These are phyloP conservation scores for Apiotrichum porosum DNA, from an alignment of 1,284 basidiomycete genomes.

Conservation along the genomic window DNA sequence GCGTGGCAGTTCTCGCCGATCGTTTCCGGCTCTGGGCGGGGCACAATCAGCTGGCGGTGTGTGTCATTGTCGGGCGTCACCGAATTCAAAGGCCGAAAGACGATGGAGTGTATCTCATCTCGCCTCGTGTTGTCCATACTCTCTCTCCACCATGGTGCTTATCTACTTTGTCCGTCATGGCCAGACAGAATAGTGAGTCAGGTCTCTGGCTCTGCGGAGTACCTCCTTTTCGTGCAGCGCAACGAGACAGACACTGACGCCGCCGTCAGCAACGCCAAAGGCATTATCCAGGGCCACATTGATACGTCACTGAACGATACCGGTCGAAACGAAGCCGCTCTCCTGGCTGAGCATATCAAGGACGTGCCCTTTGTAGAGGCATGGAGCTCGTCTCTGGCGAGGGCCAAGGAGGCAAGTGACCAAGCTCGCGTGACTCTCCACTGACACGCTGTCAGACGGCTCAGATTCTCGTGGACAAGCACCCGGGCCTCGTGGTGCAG, in stretches of 20 bases:
- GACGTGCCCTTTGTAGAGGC: constrained; percentile 25
- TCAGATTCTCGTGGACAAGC: constrained; percentile 24
- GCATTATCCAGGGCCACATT: constrained; percentile 45
- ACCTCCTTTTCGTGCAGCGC: too few relatives aligned
- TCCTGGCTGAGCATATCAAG: constrained; percentile 24
- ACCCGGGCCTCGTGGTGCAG: constrained; percentile 18
- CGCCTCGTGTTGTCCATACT: not conserved
- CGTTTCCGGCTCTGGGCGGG: too few relatives aligned
- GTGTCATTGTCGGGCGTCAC: too few relatives aligned
- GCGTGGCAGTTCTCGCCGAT: too few relatives aligned
- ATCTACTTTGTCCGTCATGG: constrained; percentile 42
- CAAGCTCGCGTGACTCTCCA: not conserved
- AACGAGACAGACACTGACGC: not conserved
- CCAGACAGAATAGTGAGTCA: constrained; percentile 42
- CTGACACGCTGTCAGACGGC: constrained; percentile 28
- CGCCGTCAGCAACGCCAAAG: constrained; percentile 37
- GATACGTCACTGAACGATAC: constrained; percentile 43
- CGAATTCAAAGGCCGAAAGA: too few relatives aligned
- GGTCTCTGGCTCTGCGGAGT: too few relatives aligned
- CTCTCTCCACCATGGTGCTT: constrained; percentile 22
- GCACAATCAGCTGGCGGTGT: too few relatives aligned
- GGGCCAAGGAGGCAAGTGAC: constrained; percentile 41
- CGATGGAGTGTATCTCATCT: not conserved
- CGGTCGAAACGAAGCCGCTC: constrained; percentile 31
- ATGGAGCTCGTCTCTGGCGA: constrained; percentile 27